Percentiles rank a stretch among this genome's conserved stretches.
Evolutionary conservation across 2,329 filamentous ascomycete species (phyloP).

Genomic region (Paecilomyces dactylethromorphus): DNA sequence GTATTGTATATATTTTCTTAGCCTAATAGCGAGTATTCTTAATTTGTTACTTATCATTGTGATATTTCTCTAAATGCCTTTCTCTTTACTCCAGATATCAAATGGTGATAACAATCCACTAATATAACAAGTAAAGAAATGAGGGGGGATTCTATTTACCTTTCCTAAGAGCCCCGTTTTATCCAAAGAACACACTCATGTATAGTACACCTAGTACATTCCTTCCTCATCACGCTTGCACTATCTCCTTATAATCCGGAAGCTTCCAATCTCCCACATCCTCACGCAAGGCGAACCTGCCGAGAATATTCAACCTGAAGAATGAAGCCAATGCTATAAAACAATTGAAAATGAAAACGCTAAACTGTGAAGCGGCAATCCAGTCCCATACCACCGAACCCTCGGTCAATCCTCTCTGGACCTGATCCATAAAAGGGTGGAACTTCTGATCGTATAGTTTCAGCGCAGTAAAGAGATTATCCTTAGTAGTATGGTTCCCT

Average conservation of each 20-base stretch:
- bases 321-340: conserved; percentile 22
- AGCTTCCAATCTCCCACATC: conserved; percentile 30
- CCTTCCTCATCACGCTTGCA: background rate
- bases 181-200: background rate
- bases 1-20: background rate
- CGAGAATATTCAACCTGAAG: conserved; percentile 30
- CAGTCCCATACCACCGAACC: conserved; percentile 4
- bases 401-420: conserved; percentile 27
- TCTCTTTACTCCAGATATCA: too few relatives aligned
- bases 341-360: conserved; percentile 24
- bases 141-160: background rate
- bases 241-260: conserved; percentile 28
- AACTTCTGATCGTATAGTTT: conserved; percentile 40
- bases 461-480: conserved; percentile 31
- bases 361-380: conserved; percentile 23
- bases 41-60: too few relatives aligned
- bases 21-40: too few relatives aligned
- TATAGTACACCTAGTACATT: background rate
- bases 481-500: conserved; percentile 6
- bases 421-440: conserved; percentile 38
- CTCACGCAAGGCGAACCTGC: conserved; percentile 23
- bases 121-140: background rate
- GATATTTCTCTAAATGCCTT: too few relatives aligned
- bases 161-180: background rate
- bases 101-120: background rate